These are phyloP conservation scores for Saccharomycopsis sp. DNA, from an alignment of 805 yeast species.

Conservation along the genomic window DNA sequence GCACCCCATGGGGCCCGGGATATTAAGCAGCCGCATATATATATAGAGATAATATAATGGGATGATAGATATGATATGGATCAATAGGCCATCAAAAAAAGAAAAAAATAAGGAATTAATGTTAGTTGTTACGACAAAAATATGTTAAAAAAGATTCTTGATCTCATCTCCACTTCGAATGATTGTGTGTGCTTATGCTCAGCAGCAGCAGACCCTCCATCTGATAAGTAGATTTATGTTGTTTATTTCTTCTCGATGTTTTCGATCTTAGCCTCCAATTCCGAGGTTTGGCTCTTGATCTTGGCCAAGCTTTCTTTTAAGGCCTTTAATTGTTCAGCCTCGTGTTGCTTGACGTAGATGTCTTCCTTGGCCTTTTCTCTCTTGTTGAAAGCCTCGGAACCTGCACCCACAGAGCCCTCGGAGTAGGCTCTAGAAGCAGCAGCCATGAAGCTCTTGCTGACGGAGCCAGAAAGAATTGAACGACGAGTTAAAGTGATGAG, in stretches of 20 bases:
- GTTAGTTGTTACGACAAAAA: background rate
- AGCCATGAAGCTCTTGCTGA: slow-evolving; percentile 6
- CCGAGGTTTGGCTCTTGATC: slow-evolving; percentile 18
- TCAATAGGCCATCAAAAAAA: background rate
- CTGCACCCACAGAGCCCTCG: slow-evolving; percentile 18
- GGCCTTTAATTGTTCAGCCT: slow-evolving; percentile 20
- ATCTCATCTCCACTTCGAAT: no score
- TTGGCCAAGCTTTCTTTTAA: slow-evolving; percentile 19
- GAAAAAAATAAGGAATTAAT: no score
- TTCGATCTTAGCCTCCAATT: slow-evolving; percentile 16
- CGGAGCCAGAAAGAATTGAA: background rate
- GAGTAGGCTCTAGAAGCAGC: slow-evolving; percentile 13
- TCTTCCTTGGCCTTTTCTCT: slow-evolving; percentile 21
- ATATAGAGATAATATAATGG: no score
- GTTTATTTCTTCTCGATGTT: slow-evolving; percentile 9
- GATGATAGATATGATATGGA: background rate
- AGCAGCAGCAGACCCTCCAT: no score
- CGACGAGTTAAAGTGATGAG: slow-evolving; percentile 13
- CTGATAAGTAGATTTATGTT: no score
- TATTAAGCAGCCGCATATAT: background rate
- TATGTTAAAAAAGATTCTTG: no score
- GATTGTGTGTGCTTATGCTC: no score
- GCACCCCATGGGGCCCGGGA: background rate
- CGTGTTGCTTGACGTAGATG: slow-evolving; percentile 19
- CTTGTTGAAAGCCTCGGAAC: slow-evolving; percentile 20